Conservation (phyloP, 2,329 filamentous ascomycete species). For the Sporothrix brunneoviolacea region DNA sequence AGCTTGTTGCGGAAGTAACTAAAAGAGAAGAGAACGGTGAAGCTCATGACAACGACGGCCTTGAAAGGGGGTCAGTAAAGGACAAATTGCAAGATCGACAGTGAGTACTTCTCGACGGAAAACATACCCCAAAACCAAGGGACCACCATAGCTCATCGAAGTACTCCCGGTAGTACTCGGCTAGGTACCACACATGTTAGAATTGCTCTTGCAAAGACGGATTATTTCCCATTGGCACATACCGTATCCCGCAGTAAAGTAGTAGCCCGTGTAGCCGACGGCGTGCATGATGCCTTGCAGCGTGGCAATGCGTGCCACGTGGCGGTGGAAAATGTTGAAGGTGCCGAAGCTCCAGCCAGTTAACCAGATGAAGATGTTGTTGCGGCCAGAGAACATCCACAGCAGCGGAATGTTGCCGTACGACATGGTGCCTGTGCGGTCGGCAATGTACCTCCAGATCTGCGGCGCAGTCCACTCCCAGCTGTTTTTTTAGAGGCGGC, state of each 20-base stretch:
- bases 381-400: slow-evolving; percentile 54
- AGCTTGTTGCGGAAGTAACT: slow-evolving; percentile 44
- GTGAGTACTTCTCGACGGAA: too few species aligned
- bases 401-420: slow-evolving; percentile 17
- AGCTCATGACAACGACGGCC: slow-evolving; percentile 39
- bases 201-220: too few species aligned
- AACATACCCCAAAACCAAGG: slow-evolving; percentile 12
- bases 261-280: slow-evolving; percentile 43
- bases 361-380: slow-evolving; percentile 59
- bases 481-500: not conserved
- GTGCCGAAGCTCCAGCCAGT: slow-evolving; percentile 63
- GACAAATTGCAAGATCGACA: too few species aligned
- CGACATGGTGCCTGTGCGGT: slow-evolving; percentile 19
- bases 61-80: too few species aligned
- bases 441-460: slow-evolving; percentile 16
- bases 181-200: too few species aligned
- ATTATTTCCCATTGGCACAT: too few species aligned
- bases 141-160: slow-evolving; percentile 6
- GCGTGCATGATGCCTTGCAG: slow-evolving; percentile 57
- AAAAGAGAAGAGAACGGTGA: slow-evolving; percentile 40
- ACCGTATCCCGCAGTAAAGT: not conserved
- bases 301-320: slow-evolving; percentile 56
- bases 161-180: not conserved
- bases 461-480: slow-evolving; percentile 10
- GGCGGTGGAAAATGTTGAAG: slow-evolving; percentile 62